A percentile compares a stretch with the other conserved stretches of the same genome.
Evolutionary conservation across 371 early-diverging fungal species (phyloP).

Genomic region (Mucor ambiguus): DNA sequence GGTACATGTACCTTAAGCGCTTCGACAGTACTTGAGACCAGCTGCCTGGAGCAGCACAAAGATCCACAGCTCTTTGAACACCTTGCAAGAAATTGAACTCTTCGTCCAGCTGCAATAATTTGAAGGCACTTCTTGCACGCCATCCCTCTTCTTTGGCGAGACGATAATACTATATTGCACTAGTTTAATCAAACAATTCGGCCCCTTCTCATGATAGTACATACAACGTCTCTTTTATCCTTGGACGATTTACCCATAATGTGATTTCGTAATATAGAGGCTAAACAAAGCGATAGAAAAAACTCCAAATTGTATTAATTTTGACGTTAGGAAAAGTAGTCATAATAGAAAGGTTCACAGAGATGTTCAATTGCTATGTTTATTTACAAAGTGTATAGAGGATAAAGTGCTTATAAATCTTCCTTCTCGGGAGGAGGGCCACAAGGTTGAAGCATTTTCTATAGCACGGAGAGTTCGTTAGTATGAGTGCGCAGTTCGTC

Average conservation of each 20-base stretch:
- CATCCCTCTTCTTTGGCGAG: conserved; percentile 97
- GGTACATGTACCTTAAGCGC: conserved; percentile 29
- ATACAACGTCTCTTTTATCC: conserved; percentile 92
- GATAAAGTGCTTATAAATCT: conserved; percentile 36
- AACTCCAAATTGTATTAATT: not conserved
- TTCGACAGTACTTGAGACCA: conserved; percentile 98
- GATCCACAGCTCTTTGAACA: conserved; percentile 93
- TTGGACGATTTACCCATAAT: conserved; percentile 86
- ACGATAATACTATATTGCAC: conserved; percentile 76
- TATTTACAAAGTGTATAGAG: not conserved
- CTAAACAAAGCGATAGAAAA: not conserved
- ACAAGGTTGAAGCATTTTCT: conserved; percentile 85
- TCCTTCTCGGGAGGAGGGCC: conserved; percentile 67
- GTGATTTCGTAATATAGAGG: not conserved
- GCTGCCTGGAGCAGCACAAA: conserved; percentile 99
- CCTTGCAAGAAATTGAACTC: conserved; percentile 79
- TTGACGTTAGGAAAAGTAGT: conserved; percentile 6
- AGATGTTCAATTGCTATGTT: not conserved
- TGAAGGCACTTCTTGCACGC: conserved; percentile 98
- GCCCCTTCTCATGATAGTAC: not conserved
- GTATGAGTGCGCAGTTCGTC: not conserved
- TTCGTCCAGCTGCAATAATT: conserved; percentile 81
- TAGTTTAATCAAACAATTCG: not conserved
- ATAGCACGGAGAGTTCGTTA: not conserved
- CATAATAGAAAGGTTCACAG: not conserved